Evolutionary conservation across 495 filamentous ascomycete species (phyloP).

Genomic region (Penicillium arizonense): DNA sequence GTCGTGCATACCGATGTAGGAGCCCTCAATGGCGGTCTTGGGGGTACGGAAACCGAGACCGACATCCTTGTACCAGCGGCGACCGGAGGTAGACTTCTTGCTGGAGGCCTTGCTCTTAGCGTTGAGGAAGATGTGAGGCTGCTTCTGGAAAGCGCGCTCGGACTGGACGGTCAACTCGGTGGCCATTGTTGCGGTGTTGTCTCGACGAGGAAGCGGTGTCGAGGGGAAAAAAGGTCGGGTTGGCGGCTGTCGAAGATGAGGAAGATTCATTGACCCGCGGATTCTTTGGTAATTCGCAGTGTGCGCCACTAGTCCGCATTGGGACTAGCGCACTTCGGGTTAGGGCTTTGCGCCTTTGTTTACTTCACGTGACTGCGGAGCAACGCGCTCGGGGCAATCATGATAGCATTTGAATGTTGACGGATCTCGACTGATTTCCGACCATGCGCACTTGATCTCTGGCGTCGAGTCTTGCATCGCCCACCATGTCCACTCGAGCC

Average conservation of each 20-base stretch:
- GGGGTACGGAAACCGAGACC: constrained; percentile 98
- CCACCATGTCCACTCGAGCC: constrained; percentile 38
- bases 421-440: background rate
- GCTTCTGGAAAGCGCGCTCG: constrained; percentile 98
- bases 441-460: constrained; percentile 2
- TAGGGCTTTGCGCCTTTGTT: constrained; percentile 48
- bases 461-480: background rate
- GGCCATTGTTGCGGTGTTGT: constrained; percentile 80
- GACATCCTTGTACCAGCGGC: constrained; percentile 99
- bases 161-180: constrained; percentile 98
- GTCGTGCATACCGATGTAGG: constrained; percentile 89
- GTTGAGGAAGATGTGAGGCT: constrained; percentile 99
- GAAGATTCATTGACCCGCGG: constrained; percentile 42
- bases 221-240: constrained; percentile 37
- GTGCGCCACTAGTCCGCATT: constrained; percentile 38
- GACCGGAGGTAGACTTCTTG: constrained; percentile 79
- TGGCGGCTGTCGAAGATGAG: constrained; percentile 42
- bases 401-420: constrained; percentile 1
- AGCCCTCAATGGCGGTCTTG: constrained; percentile 95
- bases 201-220: constrained; percentile 43
- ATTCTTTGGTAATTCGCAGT: constrained; percentile 35
- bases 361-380: constrained; percentile 34
- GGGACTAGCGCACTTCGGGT: constrained; percentile 34
- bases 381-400: constrained; percentile 31
- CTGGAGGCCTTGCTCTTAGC: constrained; percentile 84